Evolutionary conservation across 441 rosid species (phyloP).

Genomic region (Flueggea neowawraea): DNA sequence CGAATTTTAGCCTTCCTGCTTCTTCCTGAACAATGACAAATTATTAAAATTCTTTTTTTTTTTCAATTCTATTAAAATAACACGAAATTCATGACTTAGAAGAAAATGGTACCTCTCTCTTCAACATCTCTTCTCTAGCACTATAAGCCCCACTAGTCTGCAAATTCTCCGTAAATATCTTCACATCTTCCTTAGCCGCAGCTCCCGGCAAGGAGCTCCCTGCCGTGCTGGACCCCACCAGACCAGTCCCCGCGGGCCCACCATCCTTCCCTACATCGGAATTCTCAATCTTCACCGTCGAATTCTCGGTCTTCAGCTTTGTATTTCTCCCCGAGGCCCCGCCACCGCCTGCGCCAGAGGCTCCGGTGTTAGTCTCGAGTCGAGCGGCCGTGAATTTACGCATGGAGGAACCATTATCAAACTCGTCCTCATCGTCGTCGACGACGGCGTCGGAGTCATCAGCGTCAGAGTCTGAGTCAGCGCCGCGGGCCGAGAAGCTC

Average conservation of each 20-base stretch:
- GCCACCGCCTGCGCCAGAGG: constrained; percentile 25
- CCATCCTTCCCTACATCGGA: constrained; percentile 45
- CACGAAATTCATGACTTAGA: neutral
- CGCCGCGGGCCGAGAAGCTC: constrained; percentile 95
- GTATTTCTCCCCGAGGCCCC: constrained; percentile 49
- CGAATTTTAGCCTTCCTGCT: constrained; percentile 91
- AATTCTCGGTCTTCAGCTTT: constrained; percentile 73
- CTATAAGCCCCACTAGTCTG: constrained; percentile 99
- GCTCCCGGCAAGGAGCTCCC: constrained; percentile 20
- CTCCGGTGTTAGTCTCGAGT: constrained; percentile 46
- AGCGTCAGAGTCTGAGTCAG: constrained; percentile 74
- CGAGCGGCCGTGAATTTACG: constrained; percentile 86
- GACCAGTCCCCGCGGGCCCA: constrained; percentile 31
- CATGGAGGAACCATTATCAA: constrained; percentile 89
- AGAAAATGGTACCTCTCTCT: constrained; percentile 56
- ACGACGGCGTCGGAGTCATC: constrained; percentile 50
- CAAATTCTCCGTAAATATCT: constrained; percentile 85
- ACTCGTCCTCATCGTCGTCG: constrained; percentile 57
- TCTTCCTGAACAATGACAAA: constrained; percentile 54
- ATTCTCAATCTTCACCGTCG: constrained; percentile 74
- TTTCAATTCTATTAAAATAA: neutral
- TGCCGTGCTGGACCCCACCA: constrained; percentile 34
- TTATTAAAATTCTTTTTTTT: too few relatives aligned
- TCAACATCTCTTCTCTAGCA: constrained; percentile 92
- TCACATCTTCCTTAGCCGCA: constrained; percentile 72